Percentiles rank a stretch among this genome's conserved stretches.
phyloP scores from a whole-genome alignment of 2,329 filamentous ascomycete genomes.

The Trichophyton benhamiae region DNA sequence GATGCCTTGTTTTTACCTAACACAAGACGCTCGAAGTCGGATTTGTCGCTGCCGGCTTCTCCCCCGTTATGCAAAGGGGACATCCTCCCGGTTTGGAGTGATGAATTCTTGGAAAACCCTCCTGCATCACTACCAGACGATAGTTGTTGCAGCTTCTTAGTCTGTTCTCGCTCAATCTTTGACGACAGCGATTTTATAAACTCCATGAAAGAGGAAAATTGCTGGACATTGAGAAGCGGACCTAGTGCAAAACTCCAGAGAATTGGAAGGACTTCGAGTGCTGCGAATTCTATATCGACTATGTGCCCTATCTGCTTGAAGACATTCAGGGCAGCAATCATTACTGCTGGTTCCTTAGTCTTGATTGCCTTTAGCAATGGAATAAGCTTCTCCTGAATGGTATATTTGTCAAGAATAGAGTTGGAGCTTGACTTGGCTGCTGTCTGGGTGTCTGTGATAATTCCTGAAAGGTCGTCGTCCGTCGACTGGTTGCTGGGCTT shows the following conservation, averaged over 20 bases:
- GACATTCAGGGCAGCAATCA: conserved; percentile 82
- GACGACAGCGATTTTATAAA: conserved; percentile 69
- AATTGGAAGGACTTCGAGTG: conserved; percentile 77
- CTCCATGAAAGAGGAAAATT: conserved; percentile 82
- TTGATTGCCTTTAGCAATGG: conserved; percentile 86
- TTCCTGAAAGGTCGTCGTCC: conserved; percentile 71
- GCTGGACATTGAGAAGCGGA: conserved; percentile 71
- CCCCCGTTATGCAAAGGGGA: conserved; percentile 19
- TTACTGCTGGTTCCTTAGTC: conserved; percentile 93
- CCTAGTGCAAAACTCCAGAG: conserved; percentile 88
- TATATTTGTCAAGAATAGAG: conserved; percentile 88
- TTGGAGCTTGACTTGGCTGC: conserved; percentile 45
- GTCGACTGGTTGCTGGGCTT: conserved; percentile 32
- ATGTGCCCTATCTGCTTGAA: conserved; percentile 69
- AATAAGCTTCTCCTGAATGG: conserved; percentile 93
- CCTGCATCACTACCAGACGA: conserved; percentile 45
- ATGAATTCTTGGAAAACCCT: conserved; percentile 30
- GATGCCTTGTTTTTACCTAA: conserved; percentile 51
- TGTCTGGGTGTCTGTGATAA: conserved; percentile 37
- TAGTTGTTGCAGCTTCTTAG: conserved; percentile 74
- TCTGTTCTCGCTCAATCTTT: conserved; percentile 79
- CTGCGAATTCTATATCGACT: conserved; percentile 81
- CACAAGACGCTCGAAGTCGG: conserved; percentile 81
- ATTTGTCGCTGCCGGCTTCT: conserved; percentile 45
- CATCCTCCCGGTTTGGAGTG: conserved; percentile 19